Conservation (phyloP, 352 stramenopile genomes). For the Pythium oligandrum region DNA sequence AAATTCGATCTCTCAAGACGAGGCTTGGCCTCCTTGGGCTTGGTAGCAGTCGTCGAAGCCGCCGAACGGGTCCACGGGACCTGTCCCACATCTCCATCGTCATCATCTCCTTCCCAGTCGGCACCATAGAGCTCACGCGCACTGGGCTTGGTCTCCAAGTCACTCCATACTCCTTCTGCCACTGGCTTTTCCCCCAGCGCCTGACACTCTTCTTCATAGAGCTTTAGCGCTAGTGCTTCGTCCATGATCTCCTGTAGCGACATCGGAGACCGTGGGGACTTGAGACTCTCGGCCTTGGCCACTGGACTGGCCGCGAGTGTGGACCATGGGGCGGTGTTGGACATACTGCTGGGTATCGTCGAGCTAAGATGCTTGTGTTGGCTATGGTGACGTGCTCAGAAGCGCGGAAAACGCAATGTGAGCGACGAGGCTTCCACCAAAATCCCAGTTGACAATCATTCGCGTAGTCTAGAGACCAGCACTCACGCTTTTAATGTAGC, state of each 20-base stretch:
- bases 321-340: too few species aligned
- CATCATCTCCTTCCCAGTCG: constrained; percentile 17
- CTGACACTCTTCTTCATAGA: constrained; percentile 58
- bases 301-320: too few species aligned
- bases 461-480: too few species aligned
- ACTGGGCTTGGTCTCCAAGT: constrained; percentile 23
- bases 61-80: background rate
- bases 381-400: too few species aligned
- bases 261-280: background rate
- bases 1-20: constrained; percentile 27
- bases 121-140: constrained; percentile 33
- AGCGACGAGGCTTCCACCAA: too few species aligned
- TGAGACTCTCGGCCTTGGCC: too few species aligned
- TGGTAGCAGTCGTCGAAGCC: background rate
- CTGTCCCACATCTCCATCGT: constrained; percentile 3
- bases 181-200: constrained; percentile 34
- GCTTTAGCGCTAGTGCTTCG: constrained; percentile 52
- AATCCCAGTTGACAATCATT: too few species aligned
- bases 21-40: constrained; percentile 2
- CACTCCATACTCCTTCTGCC: constrained; percentile 15
- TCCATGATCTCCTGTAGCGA: constrained; percentile 70
- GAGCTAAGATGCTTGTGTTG: too few species aligned
- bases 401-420: too few species aligned
- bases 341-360: too few species aligned
- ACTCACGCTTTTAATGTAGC: too few species aligned